These are phyloP conservation scores for Nakataea oryzae DNA, from an alignment of 2,329 filamentous ascomycete species.

Conservation along the genomic window DNA sequence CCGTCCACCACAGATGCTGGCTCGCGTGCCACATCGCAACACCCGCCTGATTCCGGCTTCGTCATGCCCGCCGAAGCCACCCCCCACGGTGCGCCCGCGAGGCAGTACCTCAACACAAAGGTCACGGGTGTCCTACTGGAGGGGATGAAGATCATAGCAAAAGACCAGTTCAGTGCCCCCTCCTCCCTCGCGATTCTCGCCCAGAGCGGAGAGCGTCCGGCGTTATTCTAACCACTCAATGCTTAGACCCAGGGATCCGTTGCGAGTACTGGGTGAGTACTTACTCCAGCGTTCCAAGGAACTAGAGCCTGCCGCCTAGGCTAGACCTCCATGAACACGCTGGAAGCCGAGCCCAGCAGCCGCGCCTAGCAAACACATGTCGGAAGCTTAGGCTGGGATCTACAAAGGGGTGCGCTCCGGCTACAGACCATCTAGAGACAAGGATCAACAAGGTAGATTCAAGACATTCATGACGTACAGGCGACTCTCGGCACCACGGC, in stretches of 20 bases:
- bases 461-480: not conserved
- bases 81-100: constrained; percentile 56
- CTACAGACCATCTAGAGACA: not conserved
- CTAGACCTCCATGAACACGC: too few species aligned
- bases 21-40: constrained; percentile 46
- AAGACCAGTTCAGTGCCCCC: constrained; percentile 50
- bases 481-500: not conserved
- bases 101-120: constrained; percentile 62
- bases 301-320: constrained; percentile 30
- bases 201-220: constrained; percentile 1
- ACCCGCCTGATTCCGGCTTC: constrained; percentile 37
- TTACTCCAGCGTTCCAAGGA: constrained; percentile 59
- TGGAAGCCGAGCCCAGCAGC: too few species aligned
- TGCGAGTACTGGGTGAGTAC: constrained; percentile 61
- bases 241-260: constrained; percentile 52
- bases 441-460: not conserved
- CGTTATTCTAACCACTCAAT: not conserved
- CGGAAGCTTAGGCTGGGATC: too few species aligned
- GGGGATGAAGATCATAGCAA: constrained; percentile 63
- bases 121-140: constrained; percentile 59
- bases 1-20: constrained; percentile 11
- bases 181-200: not conserved
- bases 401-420: not conserved
- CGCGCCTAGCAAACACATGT: not conserved
- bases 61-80: constrained; percentile 50